phyloP scores from a whole-genome alignment of 1,284 basidiomycete species.

The Abortiporus biennis region DNA sequence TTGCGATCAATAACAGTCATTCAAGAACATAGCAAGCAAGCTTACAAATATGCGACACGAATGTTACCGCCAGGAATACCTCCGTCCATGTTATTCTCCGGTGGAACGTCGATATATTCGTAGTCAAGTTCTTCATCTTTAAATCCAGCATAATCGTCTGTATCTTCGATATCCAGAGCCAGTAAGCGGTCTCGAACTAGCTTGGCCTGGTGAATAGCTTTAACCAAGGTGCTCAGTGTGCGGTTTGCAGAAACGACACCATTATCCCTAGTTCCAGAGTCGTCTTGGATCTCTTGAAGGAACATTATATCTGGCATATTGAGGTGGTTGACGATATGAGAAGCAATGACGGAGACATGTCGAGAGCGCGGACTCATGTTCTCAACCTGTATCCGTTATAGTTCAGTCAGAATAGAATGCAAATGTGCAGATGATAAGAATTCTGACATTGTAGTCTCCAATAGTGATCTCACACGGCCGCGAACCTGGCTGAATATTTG shows the following conservation, averaged over 20 bases:
- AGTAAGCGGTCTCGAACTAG: conserved; percentile 2
- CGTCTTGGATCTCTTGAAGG: conserved; percentile 64
- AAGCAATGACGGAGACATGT: conserved; percentile 43
- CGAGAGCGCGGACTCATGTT: conserved; percentile 48
- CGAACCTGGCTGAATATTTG: conserved; percentile 29
- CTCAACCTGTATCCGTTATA: conserved; percentile 36
- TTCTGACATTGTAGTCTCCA: conserved; percentile 54
- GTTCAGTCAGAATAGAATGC: conserved; percentile 2
- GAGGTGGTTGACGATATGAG: conserved; percentile 51
- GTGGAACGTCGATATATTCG: conserved; percentile 43
- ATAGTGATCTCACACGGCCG: conserved; percentile 46
- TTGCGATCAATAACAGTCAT: neutral
- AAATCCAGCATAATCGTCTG: neutral
- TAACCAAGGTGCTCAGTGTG: conserved; percentile 44
- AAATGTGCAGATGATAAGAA: conserved; percentile 1
- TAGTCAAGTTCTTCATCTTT: conserved; percentile 37
- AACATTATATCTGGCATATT: conserved; percentile 55
- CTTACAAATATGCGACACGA: conserved; percentile 49
- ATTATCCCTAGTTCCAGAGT: conserved; percentile 49
- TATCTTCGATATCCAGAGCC: neutral
- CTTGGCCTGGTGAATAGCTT: conserved; percentile 39
- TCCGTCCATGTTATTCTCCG: conserved; percentile 52
- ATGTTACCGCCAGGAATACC: conserved; percentile 64
- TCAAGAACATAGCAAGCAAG: neutral
- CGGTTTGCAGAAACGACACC: conserved; percentile 49